These are phyloP conservation scores for Fusarium solani-melongenae DNA, from an alignment of 2,329 filamentous ascomycete genomes.

Conservation along the genomic window DNA sequence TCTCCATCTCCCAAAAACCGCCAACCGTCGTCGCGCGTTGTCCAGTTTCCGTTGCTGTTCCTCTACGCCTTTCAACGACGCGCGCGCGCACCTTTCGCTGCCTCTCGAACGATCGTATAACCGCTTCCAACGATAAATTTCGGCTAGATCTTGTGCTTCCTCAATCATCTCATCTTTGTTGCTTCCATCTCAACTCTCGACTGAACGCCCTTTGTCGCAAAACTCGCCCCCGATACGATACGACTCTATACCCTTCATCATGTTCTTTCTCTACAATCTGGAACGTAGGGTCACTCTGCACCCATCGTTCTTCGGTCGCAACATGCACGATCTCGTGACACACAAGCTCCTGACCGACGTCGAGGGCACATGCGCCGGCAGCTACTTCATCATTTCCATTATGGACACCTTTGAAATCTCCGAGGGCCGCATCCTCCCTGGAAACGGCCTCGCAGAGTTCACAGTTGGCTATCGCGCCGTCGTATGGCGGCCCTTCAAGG, in stretches of 20 bases:
- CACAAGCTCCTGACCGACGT: slow-evolving; percentile 91
- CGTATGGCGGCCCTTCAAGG: slow-evolving; percentile 97
- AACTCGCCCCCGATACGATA: neutral
- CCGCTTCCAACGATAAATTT: neutral
- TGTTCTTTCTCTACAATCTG: slow-evolving; percentile 99
- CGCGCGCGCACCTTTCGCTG: slow-evolving; percentile 8
- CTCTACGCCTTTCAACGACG: slow-evolving; percentile 2
- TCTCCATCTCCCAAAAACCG: slow-evolving; percentile 1
- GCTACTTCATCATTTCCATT: slow-evolving; percentile 97
- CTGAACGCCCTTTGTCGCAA: slow-evolving; percentile 1
- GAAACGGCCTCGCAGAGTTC: slow-evolving; percentile 92
- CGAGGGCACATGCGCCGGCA: slow-evolving; percentile 93
- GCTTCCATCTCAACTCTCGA: neutral
- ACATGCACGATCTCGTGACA: slow-evolving; percentile 91
- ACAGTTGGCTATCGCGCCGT: slow-evolving; percentile 95
- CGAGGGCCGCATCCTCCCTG: slow-evolving; percentile 90
- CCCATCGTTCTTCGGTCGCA: slow-evolving; percentile 94
- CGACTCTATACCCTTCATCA: slow-evolving; percentile 52
- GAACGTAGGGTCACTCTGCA: slow-evolving; percentile 95
- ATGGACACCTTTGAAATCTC: slow-evolving; percentile 97
- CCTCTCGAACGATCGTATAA: slow-evolving; percentile 16
- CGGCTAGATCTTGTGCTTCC: slow-evolving; percentile 1
- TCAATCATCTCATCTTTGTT: neutral
- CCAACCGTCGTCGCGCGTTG: slow-evolving; percentile 14
- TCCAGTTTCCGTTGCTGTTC: slow-evolving; percentile 3